phyloP scores from a whole-genome alignment of 2,329 filamentous ascomycete species.

The Diaporthe citriasiana region DNA sequence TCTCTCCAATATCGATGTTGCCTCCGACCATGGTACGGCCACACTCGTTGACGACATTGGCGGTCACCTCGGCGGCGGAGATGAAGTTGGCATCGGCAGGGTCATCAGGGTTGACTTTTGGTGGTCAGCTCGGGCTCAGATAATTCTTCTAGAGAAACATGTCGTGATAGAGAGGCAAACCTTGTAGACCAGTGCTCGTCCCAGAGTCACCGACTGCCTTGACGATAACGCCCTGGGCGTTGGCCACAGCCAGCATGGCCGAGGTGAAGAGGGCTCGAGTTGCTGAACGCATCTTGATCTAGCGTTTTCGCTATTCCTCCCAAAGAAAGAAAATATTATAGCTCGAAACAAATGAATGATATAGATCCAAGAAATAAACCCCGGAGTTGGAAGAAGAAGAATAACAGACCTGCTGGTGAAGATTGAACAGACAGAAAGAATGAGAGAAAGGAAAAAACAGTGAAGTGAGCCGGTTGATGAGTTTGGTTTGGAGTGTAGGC shows the following conservation, averaged over 20 bases:
- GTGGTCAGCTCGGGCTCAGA: not conserved
- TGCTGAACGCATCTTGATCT: constrained; percentile 38
- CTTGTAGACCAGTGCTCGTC: constrained; percentile 37
- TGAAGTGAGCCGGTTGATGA: not conserved
- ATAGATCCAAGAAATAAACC: not conserved
- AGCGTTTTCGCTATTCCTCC: not conserved
- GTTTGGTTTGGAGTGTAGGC: not conserved
- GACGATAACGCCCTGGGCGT: constrained; percentile 39
- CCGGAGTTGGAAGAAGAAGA: not conserved
- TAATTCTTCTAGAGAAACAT: not conserved
- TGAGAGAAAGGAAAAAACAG: not conserved
- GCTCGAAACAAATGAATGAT: constrained; percentile 3
- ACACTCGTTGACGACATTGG: constrained; percentile 69
- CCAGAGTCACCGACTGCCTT: constrained; percentile 39
- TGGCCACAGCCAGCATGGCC: constrained; percentile 41
- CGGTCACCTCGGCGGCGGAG: constrained; percentile 63
- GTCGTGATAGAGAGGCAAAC: not conserved
- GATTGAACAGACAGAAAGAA: constrained; percentile 18
- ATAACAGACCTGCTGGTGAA: constrained; percentile 41
- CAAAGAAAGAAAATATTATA: constrained; percentile 14
- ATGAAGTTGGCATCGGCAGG: constrained; percentile 70
- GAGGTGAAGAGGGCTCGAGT: constrained; percentile 35
- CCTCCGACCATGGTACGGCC: constrained; percentile 72
- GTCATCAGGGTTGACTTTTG: constrained; percentile 30
- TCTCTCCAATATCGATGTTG: constrained; percentile 70